Evolutionary conservation across 345 rosid genomes (phyloP).

Genomic region (Triadica sebifera): DNA sequence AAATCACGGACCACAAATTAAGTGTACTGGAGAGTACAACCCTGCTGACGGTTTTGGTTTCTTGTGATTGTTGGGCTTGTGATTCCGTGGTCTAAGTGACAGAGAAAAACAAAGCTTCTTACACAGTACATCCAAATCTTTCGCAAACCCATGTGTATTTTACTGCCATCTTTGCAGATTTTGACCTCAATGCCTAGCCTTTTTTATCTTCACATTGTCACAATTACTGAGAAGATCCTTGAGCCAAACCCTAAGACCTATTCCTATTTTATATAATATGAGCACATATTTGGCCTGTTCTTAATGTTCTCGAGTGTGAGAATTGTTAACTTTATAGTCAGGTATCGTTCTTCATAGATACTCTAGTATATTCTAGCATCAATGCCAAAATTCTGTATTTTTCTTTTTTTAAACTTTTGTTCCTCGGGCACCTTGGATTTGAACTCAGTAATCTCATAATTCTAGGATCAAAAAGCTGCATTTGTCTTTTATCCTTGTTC

Average conservation of each 20-base stretch:
- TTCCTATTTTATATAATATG: background rate
- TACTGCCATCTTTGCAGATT: constrained; percentile 20
- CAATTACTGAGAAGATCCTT: background rate
- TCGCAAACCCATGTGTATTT: constrained; percentile 35
- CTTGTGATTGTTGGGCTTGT: constrained; percentile 27
- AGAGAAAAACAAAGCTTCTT: constrained; percentile 8
- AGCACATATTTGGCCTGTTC: background rate
- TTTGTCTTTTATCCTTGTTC: background rate
- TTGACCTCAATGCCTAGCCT: constrained; percentile 19
- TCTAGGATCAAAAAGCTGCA: too few relatives aligned
- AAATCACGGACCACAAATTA: constrained; percentile 30
- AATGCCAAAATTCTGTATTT: background rate
- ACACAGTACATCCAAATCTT: constrained; percentile 10
- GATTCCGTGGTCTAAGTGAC: constrained; percentile 30
- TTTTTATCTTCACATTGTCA: constrained; percentile 4
- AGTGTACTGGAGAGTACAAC: constrained; percentile 34
- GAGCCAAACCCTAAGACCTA: background rate
- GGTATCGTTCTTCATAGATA: background rate
- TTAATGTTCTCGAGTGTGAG: background rate
- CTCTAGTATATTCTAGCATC: background rate
- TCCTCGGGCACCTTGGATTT: too few relatives aligned
- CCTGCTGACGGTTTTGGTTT: constrained; percentile 26
- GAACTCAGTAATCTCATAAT: too few relatives aligned
- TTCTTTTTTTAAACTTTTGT: too few relatives aligned
- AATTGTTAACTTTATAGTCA: background rate